Conservation (phyloP, 805 yeast species). For the Pichia exigua region DNA sequence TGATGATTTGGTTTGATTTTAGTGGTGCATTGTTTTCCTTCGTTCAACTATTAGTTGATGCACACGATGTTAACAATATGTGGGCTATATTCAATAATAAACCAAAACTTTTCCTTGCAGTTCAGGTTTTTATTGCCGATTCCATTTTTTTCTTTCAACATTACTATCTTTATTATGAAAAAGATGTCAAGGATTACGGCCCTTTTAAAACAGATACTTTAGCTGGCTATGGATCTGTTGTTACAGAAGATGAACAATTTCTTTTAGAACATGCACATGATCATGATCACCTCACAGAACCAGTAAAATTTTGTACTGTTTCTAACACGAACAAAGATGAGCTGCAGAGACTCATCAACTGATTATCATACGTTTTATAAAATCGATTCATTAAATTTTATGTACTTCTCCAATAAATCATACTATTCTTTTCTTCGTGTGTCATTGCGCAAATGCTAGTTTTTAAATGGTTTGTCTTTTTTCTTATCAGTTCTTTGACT, state of each 20-base stretch:
- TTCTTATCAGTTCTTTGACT: no score
- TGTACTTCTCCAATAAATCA: no score
- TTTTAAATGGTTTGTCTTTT: background rate
- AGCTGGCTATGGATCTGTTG: conserved; percentile 15
- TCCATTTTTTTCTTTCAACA: conserved; percentile 28
- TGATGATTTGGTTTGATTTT: conserved; percentile 29
- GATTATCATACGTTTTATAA: background rate
- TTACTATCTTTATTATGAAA: conserved; percentile 24
- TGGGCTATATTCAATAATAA: conserved; percentile 23
- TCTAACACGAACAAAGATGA: conserved; percentile 17
- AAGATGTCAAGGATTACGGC: conserved; percentile 20
- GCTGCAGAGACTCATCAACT: conserved; percentile 18
- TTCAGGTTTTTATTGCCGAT: conserved; percentile 27
- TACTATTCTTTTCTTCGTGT: conserved; percentile 10
- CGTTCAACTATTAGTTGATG: conserved; percentile 26
- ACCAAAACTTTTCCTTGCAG: conserved; percentile 26
- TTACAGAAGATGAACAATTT: conserved; percentile 27
- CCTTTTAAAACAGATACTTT: conserved; percentile 11
- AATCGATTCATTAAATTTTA: background rate
- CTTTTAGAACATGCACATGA: conserved; percentile 27
- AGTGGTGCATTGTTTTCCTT: conserved; percentile 26
- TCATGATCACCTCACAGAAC: conserved; percentile 20
- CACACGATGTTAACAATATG: conserved; percentile 19
- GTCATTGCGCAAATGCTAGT: conserved; percentile 5
- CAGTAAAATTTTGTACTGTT: background rate